Conservation (phyloP, 441 rosid genomes). For the Heliophila coronopifolia region DNA sequence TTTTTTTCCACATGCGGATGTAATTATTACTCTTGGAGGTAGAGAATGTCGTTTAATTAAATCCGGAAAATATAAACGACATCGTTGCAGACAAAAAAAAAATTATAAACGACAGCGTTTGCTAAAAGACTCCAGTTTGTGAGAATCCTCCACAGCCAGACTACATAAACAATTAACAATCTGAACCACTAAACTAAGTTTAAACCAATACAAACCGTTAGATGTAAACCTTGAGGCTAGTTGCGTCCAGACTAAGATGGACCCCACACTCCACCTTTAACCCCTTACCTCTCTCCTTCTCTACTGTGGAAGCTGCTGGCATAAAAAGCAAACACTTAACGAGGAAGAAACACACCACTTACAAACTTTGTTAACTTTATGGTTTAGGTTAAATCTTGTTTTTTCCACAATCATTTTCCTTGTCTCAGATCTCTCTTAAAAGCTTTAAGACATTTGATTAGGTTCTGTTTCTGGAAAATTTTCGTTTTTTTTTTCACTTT, state of each 20-base stretch:
- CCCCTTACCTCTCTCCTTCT: not conserved
- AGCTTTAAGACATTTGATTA: not conserved
- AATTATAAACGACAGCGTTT: too few relatives aligned
- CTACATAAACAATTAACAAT: conserved; percentile 2
- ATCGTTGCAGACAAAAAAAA: too few relatives aligned
- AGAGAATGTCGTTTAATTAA: conserved; percentile 19
- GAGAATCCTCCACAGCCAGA: conserved; percentile 12
- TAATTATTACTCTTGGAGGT: not conserved
- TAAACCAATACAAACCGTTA: not conserved
- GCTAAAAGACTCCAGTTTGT: not conserved
- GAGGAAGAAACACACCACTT: too few relatives aligned
- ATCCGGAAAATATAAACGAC: not conserved
- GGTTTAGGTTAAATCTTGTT: not conserved
- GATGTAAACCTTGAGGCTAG: conserved; percentile 14
- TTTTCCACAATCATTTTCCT: not conserved
- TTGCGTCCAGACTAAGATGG: conserved; percentile 24
- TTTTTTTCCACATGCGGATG: not conserved
- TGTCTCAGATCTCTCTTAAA: conserved; percentile 11
- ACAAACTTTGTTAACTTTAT: not conserved
- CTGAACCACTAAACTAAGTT: conserved; percentile 16
- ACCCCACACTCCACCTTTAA: conserved; percentile 8
- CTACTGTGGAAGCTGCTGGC: conserved; percentile 11
- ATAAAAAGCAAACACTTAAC: too few relatives aligned
- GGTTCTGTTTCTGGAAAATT: conserved; percentile 18
- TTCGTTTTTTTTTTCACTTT: not conserved